Evolutionary conservation across 768 basidiomycete species (phyloP).

Genomic region (Psilocybe tampanensis): DNA sequence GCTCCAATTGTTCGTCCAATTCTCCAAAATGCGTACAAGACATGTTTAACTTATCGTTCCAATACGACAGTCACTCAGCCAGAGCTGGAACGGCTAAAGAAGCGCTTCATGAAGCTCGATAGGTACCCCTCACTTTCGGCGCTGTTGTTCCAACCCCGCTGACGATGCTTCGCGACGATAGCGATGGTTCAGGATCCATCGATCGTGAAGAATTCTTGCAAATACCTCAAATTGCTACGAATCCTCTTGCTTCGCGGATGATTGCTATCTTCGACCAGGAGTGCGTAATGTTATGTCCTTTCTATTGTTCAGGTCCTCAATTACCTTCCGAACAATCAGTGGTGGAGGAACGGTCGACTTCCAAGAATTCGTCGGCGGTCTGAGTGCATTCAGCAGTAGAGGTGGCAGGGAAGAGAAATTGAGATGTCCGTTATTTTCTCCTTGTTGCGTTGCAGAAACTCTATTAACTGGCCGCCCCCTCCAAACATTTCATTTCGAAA

Average conservation of each 20-base stretch:
- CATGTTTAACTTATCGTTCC: conserved; percentile 3
- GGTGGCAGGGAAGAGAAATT: conserved; percentile 98
- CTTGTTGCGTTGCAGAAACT: background rate
- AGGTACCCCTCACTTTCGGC: conserved; percentile 46
- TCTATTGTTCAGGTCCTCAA: background rate
- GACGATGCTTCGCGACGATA: conserved; percentile 28
- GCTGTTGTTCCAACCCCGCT: background rate
- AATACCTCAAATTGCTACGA: conserved; percentile 98
- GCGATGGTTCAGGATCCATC: conserved; percentile 96
- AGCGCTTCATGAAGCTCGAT: conserved; percentile 99
- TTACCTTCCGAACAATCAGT: conserved; percentile 41
- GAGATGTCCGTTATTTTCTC: conserved; percentile 63
- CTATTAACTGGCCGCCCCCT: no score
- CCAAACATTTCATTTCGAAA: no score
- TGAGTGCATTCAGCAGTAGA: conserved; percentile 97
- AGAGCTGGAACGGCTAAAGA: conserved; percentile 95
- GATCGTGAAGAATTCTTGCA: conserved; percentile 98
- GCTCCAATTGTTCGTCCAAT: conserved; percentile 88
- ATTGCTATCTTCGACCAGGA: conserved; percentile 99
- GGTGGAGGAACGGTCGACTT: conserved; percentile 99
- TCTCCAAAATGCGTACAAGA: conserved; percentile 14
- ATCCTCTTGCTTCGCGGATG: conserved; percentile 95
- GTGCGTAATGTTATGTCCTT: conserved; percentile 53
- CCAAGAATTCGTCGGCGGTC: conserved; percentile 96
- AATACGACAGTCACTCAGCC: conserved; percentile 78